Evolutionary conservation across 2,329 filamentous ascomycete genomes (phyloP).

Genomic region (Amylocarpus encephaloides): DNA sequence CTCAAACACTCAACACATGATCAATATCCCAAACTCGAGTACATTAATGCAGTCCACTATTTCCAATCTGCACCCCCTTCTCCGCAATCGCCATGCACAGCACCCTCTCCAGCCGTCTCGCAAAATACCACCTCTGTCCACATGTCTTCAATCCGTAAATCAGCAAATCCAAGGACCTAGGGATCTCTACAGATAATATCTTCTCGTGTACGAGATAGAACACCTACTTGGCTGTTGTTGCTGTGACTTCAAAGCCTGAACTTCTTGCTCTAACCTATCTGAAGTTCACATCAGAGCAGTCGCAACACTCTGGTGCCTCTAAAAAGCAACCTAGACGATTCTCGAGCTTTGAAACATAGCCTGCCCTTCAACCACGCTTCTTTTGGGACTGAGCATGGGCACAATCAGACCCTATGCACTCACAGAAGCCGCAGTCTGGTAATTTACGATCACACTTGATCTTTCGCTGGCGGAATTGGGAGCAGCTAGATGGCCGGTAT

Average conservation of each 20-base stretch:
- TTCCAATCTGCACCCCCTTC: slow-evolving; percentile 7
- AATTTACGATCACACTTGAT: slow-evolving; percentile 26
- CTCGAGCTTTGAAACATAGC: slow-evolving; percentile 36
- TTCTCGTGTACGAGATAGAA: slow-evolving; percentile 19
- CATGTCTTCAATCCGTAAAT: slow-evolving; percentile 17
- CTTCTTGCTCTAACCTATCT: slow-evolving; percentile 21
- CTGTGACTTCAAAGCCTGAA: slow-evolving; percentile 16
- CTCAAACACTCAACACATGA: slow-evolving; percentile 9
- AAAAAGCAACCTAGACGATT: slow-evolving; percentile 29
- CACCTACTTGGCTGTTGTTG: background rate
- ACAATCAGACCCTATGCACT: slow-evolving; percentile 22
- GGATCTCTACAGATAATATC: slow-evolving; percentile 13
- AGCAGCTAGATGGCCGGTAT: slow-evolving; percentile 18
- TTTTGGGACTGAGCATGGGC: slow-evolving; percentile 23
- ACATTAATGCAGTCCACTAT: slow-evolving; percentile 11
- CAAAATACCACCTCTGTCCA: slow-evolving; percentile 19
- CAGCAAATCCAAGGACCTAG: slow-evolving; percentile 12
- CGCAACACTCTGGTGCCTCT: too few relatives aligned
- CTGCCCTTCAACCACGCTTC: slow-evolving; percentile 30
- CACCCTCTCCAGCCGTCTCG: slow-evolving; percentile 10
- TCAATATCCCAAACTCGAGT: slow-evolving; percentile 16
- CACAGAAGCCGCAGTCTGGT: slow-evolving; percentile 27
- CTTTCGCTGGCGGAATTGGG: slow-evolving; percentile 28
- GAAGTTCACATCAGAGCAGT: background rate
- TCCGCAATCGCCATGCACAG: slow-evolving; percentile 12